Percentiles rank a stretch among this genome's conserved stretches.
These are phyloP conservation scores for Linanthus parryae DNA, from an alignment of 148 eudicot species.

Conservation along the genomic window DNA sequence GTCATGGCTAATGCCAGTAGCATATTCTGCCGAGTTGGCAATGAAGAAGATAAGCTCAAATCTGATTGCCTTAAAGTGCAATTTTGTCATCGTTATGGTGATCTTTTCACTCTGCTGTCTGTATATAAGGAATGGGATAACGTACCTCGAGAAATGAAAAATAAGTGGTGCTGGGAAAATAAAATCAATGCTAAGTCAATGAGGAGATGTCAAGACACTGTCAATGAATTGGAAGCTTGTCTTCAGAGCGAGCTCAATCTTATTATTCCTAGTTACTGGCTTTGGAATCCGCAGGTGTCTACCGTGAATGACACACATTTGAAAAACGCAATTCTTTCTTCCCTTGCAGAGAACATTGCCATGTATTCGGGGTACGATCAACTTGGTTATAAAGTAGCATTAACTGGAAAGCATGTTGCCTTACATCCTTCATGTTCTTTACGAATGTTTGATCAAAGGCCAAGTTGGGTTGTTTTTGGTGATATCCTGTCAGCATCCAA, in stretches of 20 bases:
- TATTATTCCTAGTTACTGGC: slow-evolving; percentile 72
- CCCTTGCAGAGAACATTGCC: slow-evolving; percentile 76
- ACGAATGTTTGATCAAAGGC: slow-evolving; percentile 58
- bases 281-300: slow-evolving; percentile 47
- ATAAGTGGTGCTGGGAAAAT: slow-evolving; percentile 86
- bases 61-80: slow-evolving; percentile 84
- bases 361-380: slow-evolving; percentile 80
- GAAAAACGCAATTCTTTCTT: slow-evolving; percentile 57
- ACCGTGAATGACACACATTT: slow-evolving; percentile 47
- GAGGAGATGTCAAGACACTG: slow-evolving; percentile 73
- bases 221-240: slow-evolving; percentile 63
- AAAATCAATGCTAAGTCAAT: slow-evolving; percentile 89
- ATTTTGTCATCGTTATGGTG: slow-evolving; percentile 78
- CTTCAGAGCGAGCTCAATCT: slow-evolving; percentile 60
- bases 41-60: slow-evolving; percentile 55
- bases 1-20: slow-evolving; percentile 84
- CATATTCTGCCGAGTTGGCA: slow-evolving; percentile 89
- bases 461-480: slow-evolving; percentile 88
- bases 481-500: slow-evolving; percentile 54
- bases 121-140: slow-evolving; percentile 82
- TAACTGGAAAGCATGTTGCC: slow-evolving; percentile 58
- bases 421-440: slow-evolving; percentile 91
- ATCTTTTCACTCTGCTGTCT: slow-evolving; percentile 82
- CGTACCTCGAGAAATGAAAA: slow-evolving; percentile 38
- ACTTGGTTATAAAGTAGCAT: slow-evolving; percentile 86